Base-by-base conservation (phyloP, 1,139 yeast genomes). In the Suhomyces bokatorum region DNA sequence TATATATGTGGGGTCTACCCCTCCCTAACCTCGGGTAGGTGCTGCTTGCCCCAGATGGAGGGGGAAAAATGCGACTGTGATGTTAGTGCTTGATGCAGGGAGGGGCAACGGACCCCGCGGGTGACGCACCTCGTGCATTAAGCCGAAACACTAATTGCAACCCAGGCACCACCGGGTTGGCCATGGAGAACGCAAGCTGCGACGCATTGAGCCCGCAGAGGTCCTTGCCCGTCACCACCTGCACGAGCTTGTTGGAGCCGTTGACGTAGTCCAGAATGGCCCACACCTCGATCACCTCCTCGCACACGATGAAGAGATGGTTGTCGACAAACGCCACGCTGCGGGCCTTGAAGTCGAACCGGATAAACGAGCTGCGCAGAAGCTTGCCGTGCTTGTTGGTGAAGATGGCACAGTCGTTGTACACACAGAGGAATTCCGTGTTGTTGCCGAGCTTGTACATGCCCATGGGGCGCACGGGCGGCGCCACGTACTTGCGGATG, bases 151-250 rank as follows among this genome's bases (percentile, higher is more conserved):
- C 58, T 44, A 87, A 60, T 59, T 87, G 96, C 49, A 87, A 67
- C 2, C 85, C 90, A 2, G 75, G 69, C 7, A 78, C 75, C 50
- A 69, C 67, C 0, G 96, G 96, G 59, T 88, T 90, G 12, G 91
- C 89, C 73, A 87, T 70, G 2, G 76, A 66, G 28, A 86, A 66
- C 36, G 75, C 70, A 22, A 83, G 67, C 40, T 69, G 69, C 6
- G 77, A 77, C 24, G 62, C 61, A 32, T 69, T 70, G 17, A 83
- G 54, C 52, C 81, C 59, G 29, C 64, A 65, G 30, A 85, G 73
- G 46, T 81, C 83, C 57, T 84, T 85, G 12, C 96, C 95, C 7
- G 83, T 77, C 33, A 88, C 73, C 8, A 87, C 86, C 61, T 89
- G 96, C 35, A 81, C 76, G 22, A 89, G 77, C 36, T 74, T 73